These are phyloP conservation scores for Wickerhamomyces bisporus DNA, from an alignment of 805 yeast species.

Conservation along the genomic window DNA sequence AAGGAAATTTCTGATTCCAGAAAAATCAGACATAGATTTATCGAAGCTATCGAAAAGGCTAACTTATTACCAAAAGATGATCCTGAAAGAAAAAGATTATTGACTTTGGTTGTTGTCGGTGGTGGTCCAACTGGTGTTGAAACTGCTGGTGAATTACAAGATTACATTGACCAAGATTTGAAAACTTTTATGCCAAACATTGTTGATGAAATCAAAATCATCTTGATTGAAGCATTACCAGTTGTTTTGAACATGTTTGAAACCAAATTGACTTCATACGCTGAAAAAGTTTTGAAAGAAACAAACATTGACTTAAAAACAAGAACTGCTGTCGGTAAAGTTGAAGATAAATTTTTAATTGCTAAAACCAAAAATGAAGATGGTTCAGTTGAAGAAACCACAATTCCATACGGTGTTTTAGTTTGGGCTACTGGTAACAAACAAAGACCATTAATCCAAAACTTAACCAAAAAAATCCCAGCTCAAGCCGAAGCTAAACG, in stretches of 20 bases:
- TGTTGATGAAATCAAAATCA: slow-evolving; percentile 77
- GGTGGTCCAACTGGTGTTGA: slow-evolving; percentile 99
- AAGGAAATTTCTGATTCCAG: slow-evolving; percentile 87
- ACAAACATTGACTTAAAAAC: slow-evolving; percentile 70
- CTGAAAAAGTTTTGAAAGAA: slow-evolving; percentile 36
- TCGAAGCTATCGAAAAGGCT: slow-evolving; percentile 88
- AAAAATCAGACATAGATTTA: slow-evolving; percentile 72
- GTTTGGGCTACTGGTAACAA: slow-evolving; percentile 98
- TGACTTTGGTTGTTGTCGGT: slow-evolving; percentile 88
- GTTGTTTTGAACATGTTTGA: slow-evolving; percentile 62
- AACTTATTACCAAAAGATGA: slow-evolving; percentile 72
- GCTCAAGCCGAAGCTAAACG: slow-evolving; percentile 81
- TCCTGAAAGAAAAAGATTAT: slow-evolving; percentile 78
- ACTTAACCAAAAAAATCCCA: slow-evolving; percentile 64
- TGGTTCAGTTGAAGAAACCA: slow-evolving; percentile 54
- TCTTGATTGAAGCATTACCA: slow-evolving; percentile 87
- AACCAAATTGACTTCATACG: slow-evolving; percentile 37
- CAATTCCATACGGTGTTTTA: slow-evolving; percentile 82
- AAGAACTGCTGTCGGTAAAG: slow-evolving; percentile 85
- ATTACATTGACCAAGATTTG: slow-evolving; percentile 88
- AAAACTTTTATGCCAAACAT: slow-evolving; percentile 83
- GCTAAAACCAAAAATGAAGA: slow-evolving; percentile 71
- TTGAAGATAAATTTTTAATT: slow-evolving; percentile 63
- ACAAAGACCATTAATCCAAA: slow-evolving; percentile 67
- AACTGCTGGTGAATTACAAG: slow-evolving; percentile 94